phyloP scores from a whole-genome alignment of 139 green algal genomes.

The Chlamydomonas sp. region DNA sequence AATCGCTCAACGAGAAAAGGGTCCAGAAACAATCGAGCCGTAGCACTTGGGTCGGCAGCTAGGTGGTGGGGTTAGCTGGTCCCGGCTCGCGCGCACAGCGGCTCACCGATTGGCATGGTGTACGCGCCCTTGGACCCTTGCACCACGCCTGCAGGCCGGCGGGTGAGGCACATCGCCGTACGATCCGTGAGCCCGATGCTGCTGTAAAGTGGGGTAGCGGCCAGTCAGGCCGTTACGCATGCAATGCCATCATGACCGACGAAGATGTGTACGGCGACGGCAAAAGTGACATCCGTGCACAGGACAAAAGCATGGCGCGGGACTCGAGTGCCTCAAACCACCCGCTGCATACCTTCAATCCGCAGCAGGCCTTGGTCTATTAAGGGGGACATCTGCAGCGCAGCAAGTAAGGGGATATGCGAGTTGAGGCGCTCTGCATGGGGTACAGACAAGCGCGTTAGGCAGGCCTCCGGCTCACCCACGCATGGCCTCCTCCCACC shows the following conservation, averaged over 20 bases:
- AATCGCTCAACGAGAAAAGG: no score
- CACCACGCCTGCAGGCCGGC: slow-evolving; percentile 2
- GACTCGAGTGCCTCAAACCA: not conserved
- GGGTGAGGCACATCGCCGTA: no score
- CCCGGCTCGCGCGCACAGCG: slow-evolving; percentile 26
- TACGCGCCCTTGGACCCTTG: slow-evolving; percentile 33
- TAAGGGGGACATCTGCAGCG: slow-evolving; percentile 50
- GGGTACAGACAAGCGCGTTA: not conserved
- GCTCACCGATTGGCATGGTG: slow-evolving; percentile 37
- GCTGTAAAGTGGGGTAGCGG: no score
- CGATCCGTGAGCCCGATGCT: no score
- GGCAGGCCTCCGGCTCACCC: not conserved
- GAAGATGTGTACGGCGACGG: not conserved
- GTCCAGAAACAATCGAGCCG: no score
- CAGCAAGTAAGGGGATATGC: not conserved
- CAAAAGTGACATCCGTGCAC: not conserved
- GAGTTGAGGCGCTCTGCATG: not conserved
- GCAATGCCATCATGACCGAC: not conserved
- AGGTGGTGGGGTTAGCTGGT: not conserved
- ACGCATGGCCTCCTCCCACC: not conserved
- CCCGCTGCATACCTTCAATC: slow-evolving; percentile 51
- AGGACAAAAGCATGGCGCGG: not conserved
- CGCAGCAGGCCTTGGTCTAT: slow-evolving; percentile 50
- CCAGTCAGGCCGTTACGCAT: not conserved
- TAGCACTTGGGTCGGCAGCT: not conserved